Conservation (phyloP, 2,329 filamentous ascomycete species). For the Malbranchea zuffiana region DNA sequence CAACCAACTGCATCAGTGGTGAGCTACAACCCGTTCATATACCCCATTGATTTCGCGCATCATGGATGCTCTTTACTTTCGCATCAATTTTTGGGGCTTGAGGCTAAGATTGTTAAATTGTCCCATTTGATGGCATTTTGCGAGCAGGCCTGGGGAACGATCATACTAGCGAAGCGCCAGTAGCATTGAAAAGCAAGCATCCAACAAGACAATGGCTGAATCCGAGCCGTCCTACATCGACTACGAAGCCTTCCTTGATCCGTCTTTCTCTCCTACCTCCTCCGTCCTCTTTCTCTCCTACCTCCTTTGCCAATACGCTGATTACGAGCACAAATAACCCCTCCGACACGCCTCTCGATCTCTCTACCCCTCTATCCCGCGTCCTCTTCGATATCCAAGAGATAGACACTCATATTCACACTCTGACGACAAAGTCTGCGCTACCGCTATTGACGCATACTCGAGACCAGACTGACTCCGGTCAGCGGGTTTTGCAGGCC, state of each 20-base stretch:
- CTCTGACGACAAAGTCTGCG: constrained; percentile 72
- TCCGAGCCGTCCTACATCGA: constrained; percentile 72
- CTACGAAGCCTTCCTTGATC: constrained; percentile 81
- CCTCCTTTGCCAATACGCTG: constrained; percentile 76
- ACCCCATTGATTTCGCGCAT: no score
- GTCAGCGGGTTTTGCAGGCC: constrained; percentile 59
- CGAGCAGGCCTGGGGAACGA: no score
- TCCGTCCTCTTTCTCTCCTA: constrained; percentile 79
- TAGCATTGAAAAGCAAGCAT: no score
- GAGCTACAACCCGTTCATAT: no score
- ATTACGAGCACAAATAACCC: constrained; percentile 86
- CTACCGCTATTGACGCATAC: constrained; percentile 72
- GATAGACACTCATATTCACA: constrained; percentile 90
- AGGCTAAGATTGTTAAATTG: no score
- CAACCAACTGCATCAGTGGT: no score
- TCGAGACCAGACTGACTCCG: constrained; percentile 59
- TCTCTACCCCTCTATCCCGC: constrained; percentile 83
- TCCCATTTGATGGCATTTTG: no score
- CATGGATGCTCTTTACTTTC: no score
- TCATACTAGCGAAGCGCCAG: no score
- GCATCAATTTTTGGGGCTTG: no score
- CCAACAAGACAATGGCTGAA: constrained; percentile 24
- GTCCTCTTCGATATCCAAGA: constrained; percentile 96
- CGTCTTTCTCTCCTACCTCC: constrained; percentile 64
- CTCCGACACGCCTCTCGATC: constrained; percentile 78